These are phyloP conservation scores for Myochromella boudieri DNA, from an alignment of 768 basidiomycete genomes.

Conservation along the genomic window DNA sequence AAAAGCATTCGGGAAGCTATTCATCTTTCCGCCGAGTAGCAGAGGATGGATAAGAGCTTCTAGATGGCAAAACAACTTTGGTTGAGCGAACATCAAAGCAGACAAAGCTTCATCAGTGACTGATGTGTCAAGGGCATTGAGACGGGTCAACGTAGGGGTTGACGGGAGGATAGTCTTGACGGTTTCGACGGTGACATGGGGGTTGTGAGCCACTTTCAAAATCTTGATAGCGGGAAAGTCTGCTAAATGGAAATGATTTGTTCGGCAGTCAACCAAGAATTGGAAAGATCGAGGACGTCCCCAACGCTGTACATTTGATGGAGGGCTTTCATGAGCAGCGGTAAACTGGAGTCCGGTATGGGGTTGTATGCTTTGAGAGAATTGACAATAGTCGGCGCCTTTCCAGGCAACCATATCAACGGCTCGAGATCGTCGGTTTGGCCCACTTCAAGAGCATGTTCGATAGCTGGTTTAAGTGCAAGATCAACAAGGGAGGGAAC, in stretches of 20 bases:
- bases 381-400: slow-evolving; percentile 18
- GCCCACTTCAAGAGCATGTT: slow-evolving; percentile 20
- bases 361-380: slow-evolving; percentile 19
- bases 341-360: slow-evolving; percentile 25
- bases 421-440: slow-evolving; percentile 24
- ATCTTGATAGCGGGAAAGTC: slow-evolving; percentile 9
- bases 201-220: slow-evolving; percentile 28
- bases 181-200: slow-evolving; percentile 20
- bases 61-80: slow-evolving; percentile 26
- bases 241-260: slow-evolving; percentile 23
- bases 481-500: slow-evolving; percentile 28
- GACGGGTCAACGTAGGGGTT: slow-evolving; percentile 21
- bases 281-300: slow-evolving; percentile 24
- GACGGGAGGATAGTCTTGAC: slow-evolving; percentile 21
- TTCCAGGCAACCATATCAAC: slow-evolving; percentile 29
- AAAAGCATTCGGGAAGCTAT: slow-evolving; percentile 21
- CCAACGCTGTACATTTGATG: slow-evolving; percentile 11
- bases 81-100: slow-evolving; percentile 20
- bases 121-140: slow-evolving; percentile 25
- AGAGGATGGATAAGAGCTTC: slow-evolving; percentile 29
- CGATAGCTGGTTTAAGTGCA: slow-evolving; percentile 24
- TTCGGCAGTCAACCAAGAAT: slow-evolving; percentile 18
- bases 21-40: slow-evolving; percentile 13
- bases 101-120: slow-evolving; percentile 20
- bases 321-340: slow-evolving; percentile 22